Evolutionary conservation across 306 rosid genomes (phyloP).

Genomic region (Dryas octopetala): DNA sequence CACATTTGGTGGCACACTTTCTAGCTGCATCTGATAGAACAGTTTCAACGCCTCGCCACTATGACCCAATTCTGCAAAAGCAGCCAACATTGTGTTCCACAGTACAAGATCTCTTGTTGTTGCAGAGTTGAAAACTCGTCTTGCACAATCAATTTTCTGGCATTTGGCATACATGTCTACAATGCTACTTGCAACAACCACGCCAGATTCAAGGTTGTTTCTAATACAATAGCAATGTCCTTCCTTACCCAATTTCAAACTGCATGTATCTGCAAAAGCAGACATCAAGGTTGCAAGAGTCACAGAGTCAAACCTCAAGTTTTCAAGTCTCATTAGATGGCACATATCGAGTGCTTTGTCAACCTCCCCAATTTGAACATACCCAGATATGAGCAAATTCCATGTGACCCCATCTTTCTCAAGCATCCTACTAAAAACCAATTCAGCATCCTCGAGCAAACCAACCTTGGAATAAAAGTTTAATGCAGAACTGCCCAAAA

Average conservation of each 20-base stretch:
- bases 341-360: conserved; percentile 61
- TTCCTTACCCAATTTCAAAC: conserved; percentile 53
- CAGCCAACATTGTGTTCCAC: conserved; percentile 82
- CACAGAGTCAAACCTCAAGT: conserved; percentile 68
- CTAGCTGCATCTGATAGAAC: conserved; percentile 77
- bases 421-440: conserved; percentile 45
- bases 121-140: conserved; percentile 44
- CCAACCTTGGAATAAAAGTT: conserved; percentile 82
- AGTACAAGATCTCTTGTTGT: conserved; percentile 53
- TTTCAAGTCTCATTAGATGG: conserved; percentile 45
- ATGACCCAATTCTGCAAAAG: conserved; percentile 66
- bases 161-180: conserved; percentile 79
- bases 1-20: conserved; percentile 61
- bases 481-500: conserved; percentile 72
- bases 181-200: conserved; percentile 54
- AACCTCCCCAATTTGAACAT: conserved; percentile 49
- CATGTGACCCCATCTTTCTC: conserved; percentile 72
- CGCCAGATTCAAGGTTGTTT: conserved; percentile 58
- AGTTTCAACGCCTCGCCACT: conserved; percentile 76
- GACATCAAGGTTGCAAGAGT: conserved; percentile 63
- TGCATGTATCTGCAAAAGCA: conserved; percentile 56
- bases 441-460: conserved; percentile 61
- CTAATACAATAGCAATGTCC: conserved; percentile 69
- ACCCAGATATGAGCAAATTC: conserved; percentile 76
- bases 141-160: conserved; percentile 53